phyloP scores from a whole-genome alignment of 1,284 basidiomycete species.

The Apiotrichum montevideense region DNA sequence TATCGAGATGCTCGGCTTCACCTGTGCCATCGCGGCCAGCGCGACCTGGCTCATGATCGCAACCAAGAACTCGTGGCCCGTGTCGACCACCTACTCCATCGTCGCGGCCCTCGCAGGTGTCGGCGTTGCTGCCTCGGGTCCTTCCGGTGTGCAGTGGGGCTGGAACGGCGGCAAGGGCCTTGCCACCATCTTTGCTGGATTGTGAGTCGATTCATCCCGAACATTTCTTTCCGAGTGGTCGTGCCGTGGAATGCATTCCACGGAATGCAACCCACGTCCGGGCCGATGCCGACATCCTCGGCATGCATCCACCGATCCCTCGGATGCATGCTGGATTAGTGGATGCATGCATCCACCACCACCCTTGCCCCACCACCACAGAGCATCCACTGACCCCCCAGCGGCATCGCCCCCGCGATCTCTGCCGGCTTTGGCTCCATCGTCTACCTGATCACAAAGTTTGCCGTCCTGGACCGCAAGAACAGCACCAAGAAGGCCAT shows the following conservation, averaged over 20 bases:
- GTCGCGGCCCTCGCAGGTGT: slow-evolving; percentile 50
- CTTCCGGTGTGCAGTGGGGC: slow-evolving; percentile 48
- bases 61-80: slow-evolving; percentile 46
- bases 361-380: too few relatives aligned
- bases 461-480: slow-evolving; percentile 43
- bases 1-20: slow-evolving; percentile 50
- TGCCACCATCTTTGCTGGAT: slow-evolving; percentile 49
- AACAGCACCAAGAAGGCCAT: slow-evolving; percentile 42
- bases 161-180: slow-evolving; percentile 51
- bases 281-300: too few relatives aligned
- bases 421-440: slow-evolving; percentile 42
- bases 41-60: slow-evolving; percentile 48
- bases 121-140: slow-evolving; percentile 49
- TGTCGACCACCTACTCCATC: slow-evolving; percentile 49
- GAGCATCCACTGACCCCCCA: neutral
- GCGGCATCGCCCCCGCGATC: neutral
- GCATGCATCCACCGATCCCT: too few relatives aligned
- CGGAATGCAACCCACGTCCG: too few relatives aligned
- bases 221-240: too few relatives aligned
- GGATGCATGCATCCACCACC: too few relatives aligned
- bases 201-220: slow-evolving; percentile 13
- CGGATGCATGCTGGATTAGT: too few relatives aligned
- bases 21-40: slow-evolving; percentile 43
- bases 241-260: too few relatives aligned
- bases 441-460: slow-evolving; percentile 49